These are phyloP conservation scores for Rhodotorula sp. DNA, from an alignment of 1,284 basidiomycete genomes.

Conservation along the genomic window DNA sequence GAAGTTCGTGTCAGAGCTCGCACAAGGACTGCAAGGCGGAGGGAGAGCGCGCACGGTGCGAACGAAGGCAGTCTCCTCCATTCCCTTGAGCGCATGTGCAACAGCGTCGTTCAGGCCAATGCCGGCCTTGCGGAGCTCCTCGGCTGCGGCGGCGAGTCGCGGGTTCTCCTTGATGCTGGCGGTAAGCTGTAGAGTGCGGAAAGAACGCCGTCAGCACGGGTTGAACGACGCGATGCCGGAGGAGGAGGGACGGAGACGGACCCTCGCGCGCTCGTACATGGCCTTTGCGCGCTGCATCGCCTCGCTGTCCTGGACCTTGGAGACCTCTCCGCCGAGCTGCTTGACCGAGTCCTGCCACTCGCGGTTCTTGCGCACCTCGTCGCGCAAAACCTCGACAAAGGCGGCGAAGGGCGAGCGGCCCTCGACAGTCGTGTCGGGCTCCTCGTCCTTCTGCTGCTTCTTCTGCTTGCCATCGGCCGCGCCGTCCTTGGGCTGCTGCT, in stretches of 20 bases:
- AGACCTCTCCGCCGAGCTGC: slow-evolving; percentile 94
- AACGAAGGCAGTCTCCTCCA: slow-evolving; percentile 93
- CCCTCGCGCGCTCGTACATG: slow-evolving; percentile 89
- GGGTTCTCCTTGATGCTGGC: slow-evolving; percentile 98
- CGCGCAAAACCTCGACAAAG: slow-evolving; percentile 89
- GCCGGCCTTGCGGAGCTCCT: slow-evolving; percentile 83
- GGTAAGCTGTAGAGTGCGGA: slow-evolving; percentile 63
- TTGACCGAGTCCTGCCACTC: slow-evolving; percentile 95
- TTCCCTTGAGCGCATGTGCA: slow-evolving; percentile 78
- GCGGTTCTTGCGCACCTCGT: slow-evolving; percentile 89
- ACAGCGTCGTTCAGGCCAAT: slow-evolving; percentile 93
- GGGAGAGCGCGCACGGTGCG: slow-evolving; percentile 62
- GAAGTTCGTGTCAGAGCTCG: too few species aligned
- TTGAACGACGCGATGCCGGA: too few species aligned
- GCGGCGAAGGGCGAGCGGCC: slow-evolving; percentile 82
- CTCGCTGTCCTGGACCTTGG: slow-evolving; percentile 94
- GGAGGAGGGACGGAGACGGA: slow-evolving; percentile 54
- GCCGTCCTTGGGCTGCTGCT: background rate
- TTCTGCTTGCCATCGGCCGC: slow-evolving; percentile 1
- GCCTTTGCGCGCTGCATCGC: slow-evolving; percentile 90
- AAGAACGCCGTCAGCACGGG: background rate
- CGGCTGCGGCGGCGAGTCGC: slow-evolving; percentile 80
- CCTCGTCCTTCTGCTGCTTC: slow-evolving; percentile 30
- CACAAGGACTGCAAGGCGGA: too few species aligned
- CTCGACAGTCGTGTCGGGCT: slow-evolving; percentile 39